phyloP scores from a whole-genome alignment of 2,329 filamentous ascomycete species.

The Paecilomyces sp. region DNA sequence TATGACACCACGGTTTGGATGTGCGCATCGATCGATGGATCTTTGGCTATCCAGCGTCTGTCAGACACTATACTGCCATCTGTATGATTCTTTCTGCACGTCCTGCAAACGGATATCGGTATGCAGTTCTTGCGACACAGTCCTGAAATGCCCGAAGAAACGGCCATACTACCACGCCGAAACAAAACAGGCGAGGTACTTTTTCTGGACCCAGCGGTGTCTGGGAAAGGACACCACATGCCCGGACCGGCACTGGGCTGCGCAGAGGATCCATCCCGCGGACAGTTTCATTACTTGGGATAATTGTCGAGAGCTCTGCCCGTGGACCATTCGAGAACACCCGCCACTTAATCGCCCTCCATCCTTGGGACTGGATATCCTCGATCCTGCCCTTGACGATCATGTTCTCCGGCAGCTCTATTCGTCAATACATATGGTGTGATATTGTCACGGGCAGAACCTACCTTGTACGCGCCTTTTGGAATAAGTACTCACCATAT shows the following conservation, averaged over 20 bases:
- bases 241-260: conserved; percentile 26
- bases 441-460: neutral
- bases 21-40: conserved; percentile 32
- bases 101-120: conserved; percentile 29
- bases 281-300: conserved; percentile 25
- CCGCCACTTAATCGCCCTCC: conserved; percentile 25
- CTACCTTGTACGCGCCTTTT: neutral
- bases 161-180: conserved; percentile 19
- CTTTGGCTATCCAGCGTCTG: conserved; percentile 33
- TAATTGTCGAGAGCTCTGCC: conserved; percentile 32
- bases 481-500: neutral
- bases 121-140: conserved; percentile 27
- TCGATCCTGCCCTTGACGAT: conserved; percentile 24
- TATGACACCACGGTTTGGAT: conserved; percentile 34
- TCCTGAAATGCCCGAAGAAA: conserved; percentile 27
- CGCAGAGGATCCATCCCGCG: conserved; percentile 31
- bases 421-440: conserved; percentile 28
- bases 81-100: conserved; percentile 24
- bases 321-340: conserved; percentile 33
- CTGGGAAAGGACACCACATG: conserved; percentile 20
- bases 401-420: conserved; percentile 27
- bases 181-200: conserved; percentile 22
- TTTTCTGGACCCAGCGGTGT: conserved; percentile 27
- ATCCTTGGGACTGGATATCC: conserved; percentile 24
- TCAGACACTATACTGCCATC: conserved; percentile 28